Conservation (phyloP, 352 stramenopile genomes). For the Peronospora tabacina region DNA sequence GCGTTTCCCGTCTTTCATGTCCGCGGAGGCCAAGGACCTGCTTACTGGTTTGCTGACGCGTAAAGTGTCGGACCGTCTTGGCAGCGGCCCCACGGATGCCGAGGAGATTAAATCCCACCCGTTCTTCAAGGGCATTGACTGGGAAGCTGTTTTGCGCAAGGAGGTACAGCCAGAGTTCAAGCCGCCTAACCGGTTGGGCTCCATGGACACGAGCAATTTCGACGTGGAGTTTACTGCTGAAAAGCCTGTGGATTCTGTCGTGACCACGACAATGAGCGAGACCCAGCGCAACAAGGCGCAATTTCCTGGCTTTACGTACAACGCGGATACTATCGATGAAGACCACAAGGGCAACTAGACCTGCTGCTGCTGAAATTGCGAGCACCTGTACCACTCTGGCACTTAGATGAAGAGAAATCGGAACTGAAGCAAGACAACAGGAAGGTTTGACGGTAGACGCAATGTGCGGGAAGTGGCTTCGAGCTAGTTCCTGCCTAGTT, state of each 20-base stretch:
- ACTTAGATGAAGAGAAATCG: constrained; percentile 31
- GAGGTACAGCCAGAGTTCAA: constrained; percentile 89
- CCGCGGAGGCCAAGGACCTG: constrained; percentile 79
- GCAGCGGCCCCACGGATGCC: constrained; percentile 77
- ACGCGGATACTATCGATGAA: constrained; percentile 83
- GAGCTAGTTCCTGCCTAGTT: constrained; percentile 9
- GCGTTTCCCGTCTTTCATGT: constrained; percentile 88
- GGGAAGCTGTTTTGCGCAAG: constrained; percentile 83
- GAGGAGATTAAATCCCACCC: constrained; percentile 90
- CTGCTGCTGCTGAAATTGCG: constrained; percentile 4
- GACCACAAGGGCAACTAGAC: constrained; percentile 77
- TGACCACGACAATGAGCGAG: constrained; percentile 88
- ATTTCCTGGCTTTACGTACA: constrained; percentile 87
- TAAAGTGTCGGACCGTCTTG: constrained; percentile 83
- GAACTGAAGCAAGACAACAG: constrained; percentile 23
- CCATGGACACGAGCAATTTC: constrained; percentile 92
- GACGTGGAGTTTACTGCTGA: constrained; percentile 91
- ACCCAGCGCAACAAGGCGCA: constrained; percentile 87
- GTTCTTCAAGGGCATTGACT: constrained; percentile 91
- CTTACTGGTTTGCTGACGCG: constrained; percentile 79
- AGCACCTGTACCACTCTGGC: constrained; percentile 19
- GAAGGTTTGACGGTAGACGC: constrained; percentile 16
- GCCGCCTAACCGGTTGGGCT: constrained; percentile 80
- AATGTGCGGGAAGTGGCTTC: constrained; percentile 8
- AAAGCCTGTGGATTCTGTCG: constrained; percentile 85